These are phyloP conservation scores for Fusarium illudens DNA, from an alignment of 2,329 filamentous ascomycete species.

Conservation along the genomic window DNA sequence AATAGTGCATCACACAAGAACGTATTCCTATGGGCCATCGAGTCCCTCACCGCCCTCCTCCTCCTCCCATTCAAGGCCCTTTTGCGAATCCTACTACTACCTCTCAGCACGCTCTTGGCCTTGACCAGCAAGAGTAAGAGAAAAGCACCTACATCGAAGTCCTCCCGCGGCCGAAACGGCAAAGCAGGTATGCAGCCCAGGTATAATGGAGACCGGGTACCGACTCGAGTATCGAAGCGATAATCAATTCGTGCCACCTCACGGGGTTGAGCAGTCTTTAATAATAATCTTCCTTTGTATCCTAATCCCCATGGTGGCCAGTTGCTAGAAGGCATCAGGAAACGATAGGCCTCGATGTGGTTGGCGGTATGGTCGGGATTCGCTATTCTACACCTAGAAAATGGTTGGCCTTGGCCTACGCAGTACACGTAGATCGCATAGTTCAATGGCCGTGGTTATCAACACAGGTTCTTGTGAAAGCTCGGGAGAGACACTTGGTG, in stretches of 20 bases:
- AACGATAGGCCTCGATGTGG: neutral
- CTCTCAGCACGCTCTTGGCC: conserved; percentile 51
- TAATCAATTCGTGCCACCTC: conserved; percentile 11
- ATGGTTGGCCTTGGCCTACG: neutral
- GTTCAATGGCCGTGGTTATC: neutral
- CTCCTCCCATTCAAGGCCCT: conserved; percentile 55
- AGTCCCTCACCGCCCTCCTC: conserved; percentile 46
- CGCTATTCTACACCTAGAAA: neutral
- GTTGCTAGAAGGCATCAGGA: neutral
- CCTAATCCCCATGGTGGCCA: neutral
- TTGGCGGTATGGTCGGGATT: neutral
- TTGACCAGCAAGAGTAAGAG: conserved; percentile 48
- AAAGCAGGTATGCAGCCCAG: conserved; percentile 42
- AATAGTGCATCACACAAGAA: conserved; percentile 52
- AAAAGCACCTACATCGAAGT: conserved; percentile 36
- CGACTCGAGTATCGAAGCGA: conserved; percentile 45
- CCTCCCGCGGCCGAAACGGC: conserved; percentile 37
- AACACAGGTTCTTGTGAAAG: neutral
- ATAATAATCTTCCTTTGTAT: conserved; percentile 8
- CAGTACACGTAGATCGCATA: neutral
- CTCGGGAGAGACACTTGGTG: neutral
- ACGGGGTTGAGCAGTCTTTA: neutral
- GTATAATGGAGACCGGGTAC: conserved; percentile 49
- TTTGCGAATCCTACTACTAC: conserved; percentile 53
- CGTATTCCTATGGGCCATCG: conserved; percentile 50